Conservation (phyloP, 2,329 filamentous ascomycete genomes). For the Fusarium sp. region DNA sequence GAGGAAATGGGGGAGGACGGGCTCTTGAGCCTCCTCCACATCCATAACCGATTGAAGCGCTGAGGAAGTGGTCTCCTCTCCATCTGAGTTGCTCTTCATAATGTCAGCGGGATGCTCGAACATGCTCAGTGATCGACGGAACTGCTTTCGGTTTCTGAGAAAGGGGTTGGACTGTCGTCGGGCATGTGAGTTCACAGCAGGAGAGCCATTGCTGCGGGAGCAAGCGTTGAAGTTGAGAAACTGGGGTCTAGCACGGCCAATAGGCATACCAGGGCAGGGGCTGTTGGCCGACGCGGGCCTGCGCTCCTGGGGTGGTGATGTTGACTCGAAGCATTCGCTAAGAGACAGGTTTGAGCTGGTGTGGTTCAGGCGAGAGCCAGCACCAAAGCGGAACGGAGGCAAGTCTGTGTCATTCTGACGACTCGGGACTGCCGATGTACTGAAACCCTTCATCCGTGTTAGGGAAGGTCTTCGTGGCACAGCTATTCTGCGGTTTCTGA, state of each 20-base stretch:
- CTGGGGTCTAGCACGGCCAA: constrained; percentile 75
- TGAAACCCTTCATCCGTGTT: constrained; percentile 80
- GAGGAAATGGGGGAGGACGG: constrained; percentile 86
- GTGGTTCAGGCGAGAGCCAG: constrained; percentile 50
- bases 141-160: constrained; percentile 86
- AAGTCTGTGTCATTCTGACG: constrained; percentile 76
- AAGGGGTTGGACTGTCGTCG: constrained; percentile 82
- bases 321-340: constrained; percentile 81
- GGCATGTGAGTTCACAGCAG: constrained; percentile 74
- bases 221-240: constrained; percentile 71
- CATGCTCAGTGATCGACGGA: constrained; percentile 96
- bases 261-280: constrained; percentile 68
- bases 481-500: constrained; percentile 74
- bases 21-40: constrained; percentile 81
- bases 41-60: constrained; percentile 83
- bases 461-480: constrained; percentile 82
- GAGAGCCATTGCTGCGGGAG: constrained; percentile 80
- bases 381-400: constrained; percentile 82
- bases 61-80: constrained; percentile 62
- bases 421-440: constrained; percentile 75
- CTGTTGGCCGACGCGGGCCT: constrained; percentile 74
- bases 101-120: constrained; percentile 93
- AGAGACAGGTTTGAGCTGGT: constrained; percentile 70
- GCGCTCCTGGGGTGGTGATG: constrained; percentile 82
- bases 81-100: constrained; percentile 80